Evolutionary conservation across 2,329 filamentous ascomycete genomes (phyloP), one percentile per base, ranked within the genome.

Genomic region (Sclerotinia subarctica): DNA sequence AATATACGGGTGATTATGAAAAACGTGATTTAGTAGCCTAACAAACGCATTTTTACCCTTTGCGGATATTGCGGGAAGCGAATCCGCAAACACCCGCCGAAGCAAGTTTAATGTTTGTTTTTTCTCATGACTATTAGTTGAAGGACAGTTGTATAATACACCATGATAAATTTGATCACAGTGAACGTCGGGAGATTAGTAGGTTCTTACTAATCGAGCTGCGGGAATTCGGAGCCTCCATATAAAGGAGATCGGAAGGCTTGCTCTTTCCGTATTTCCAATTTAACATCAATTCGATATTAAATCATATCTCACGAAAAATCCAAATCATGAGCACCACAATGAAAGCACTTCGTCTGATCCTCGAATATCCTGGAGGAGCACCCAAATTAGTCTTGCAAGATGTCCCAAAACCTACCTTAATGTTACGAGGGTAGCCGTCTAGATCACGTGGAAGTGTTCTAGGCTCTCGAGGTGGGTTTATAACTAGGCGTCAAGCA

Each of bases 331-430:
- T 66, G 44, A 15, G 10, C 46, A 47, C 32, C 44, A 73, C 70
- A 17, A 74, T 74, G 74, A 72, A 72, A 69, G 73, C 73, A 35
- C 72, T 75, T 57, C 69, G 58, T 17, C 70, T 75, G 38, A 71
- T 69, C 3, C 69, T 59, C 15, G 26, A 69, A 1, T 57, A 63
- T 21, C 46, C 68, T 17, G 53, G 19, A 21, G 24, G 66, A 7
- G 49, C 63, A 26, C 71, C 71, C 15, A 68, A 32, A 10, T 59
- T 75, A 17, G 57, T 67, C 8, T 66, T 73, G 4, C 54, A 64
- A 15, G 52, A 67, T 5, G 49, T 73, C 52, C 72, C 70, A 17
- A 73, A 69, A 49, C 74, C 73, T 52, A 67, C 49, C 2, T 70
- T n/a, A n/a, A n/a, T n/a, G n/a, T n/a, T n/a, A n/a, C n/a, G n/a